These are phyloP conservation scores for Coemansia sp. DNA, from an alignment of 192 early-diverging fungal genomes.

Conservation along the genomic window DNA sequence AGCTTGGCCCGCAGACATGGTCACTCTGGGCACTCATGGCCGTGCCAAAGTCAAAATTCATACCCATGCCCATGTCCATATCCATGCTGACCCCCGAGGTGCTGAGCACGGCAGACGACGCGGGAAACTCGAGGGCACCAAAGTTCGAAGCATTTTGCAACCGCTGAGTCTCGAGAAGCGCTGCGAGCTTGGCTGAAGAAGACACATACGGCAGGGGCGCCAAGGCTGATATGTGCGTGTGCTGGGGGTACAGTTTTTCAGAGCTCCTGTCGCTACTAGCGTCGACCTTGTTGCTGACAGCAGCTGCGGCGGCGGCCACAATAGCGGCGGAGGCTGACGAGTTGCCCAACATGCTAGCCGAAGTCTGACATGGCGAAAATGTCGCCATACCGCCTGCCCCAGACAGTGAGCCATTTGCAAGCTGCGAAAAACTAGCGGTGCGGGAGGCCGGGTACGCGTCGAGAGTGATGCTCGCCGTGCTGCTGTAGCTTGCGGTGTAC, in stretches of 20 bases:
- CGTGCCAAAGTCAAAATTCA: constrained; percentile 9
- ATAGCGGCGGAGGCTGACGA: constrained; percentile 27
- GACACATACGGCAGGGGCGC: constrained; percentile 11
- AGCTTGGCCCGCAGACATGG: neutral
- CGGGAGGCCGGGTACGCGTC: constrained; percentile 26
- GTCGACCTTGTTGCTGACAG: neutral
- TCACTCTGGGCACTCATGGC: neutral
- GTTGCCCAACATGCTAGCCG: constrained; percentile 11
- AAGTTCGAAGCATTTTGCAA: neutral
- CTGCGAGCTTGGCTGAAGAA: constrained; percentile 13
- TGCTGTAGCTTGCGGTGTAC: constrained; percentile 57
- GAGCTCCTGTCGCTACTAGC: neutral
- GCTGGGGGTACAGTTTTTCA: neutral
- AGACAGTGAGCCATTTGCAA: constrained; percentile 22
- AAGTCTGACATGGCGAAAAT: constrained; percentile 14
- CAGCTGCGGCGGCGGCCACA: constrained; percentile 18
- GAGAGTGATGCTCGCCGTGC: constrained; percentile 26
- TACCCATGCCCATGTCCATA: neutral
- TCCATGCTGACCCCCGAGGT: neutral
- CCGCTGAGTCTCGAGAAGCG: constrained; percentile 18
- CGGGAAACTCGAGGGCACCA: neutral
- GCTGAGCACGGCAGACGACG: neutral
- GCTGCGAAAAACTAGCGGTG: constrained; percentile 16
- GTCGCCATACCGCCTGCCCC: constrained; percentile 30
- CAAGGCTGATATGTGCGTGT: constrained; percentile 4